phyloP scores from a whole-genome alignment of 1,284 basidiomycete species.

The Heimioporus retisporus region DNA sequence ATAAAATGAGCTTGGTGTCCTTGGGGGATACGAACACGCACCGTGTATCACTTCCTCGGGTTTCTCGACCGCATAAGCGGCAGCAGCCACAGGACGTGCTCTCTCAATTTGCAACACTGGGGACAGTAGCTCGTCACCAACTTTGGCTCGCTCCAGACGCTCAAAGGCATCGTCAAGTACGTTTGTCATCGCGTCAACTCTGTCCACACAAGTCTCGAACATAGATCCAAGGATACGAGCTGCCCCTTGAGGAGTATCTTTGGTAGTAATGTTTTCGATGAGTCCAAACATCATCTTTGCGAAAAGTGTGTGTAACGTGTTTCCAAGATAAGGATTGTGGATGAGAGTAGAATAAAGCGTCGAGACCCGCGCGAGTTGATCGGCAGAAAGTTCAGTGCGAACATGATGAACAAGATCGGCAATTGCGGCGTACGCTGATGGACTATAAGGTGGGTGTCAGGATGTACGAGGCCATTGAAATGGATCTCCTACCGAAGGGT shows the following conservation, averaged over 20 bases:
- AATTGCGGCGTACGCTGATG: slow-evolving; percentile 89
- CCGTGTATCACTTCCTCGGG: slow-evolving; percentile 81
- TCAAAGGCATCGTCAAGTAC: slow-evolving; percentile 70
- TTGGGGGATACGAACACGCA: slow-evolving; percentile 43
- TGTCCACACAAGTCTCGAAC: slow-evolving; percentile 89
- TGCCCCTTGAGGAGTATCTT: slow-evolving; percentile 78
- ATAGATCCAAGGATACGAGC: slow-evolving; percentile 78
- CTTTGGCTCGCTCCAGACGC: slow-evolving; percentile 61
- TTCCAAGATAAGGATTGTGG: slow-evolving; percentile 89
- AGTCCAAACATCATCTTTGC: slow-evolving; percentile 95
- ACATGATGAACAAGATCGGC: slow-evolving; percentile 97
- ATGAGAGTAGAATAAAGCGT: slow-evolving; percentile 91
- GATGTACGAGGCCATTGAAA: slow-evolving; percentile 1
- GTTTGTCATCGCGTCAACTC: slow-evolving; percentile 84
- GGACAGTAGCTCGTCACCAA: slow-evolving; percentile 51
- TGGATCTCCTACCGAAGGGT: slow-evolving; percentile 69
- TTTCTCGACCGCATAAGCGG: slow-evolving; percentile 81
- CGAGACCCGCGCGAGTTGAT: slow-evolving; percentile 86
- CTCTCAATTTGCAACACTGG: slow-evolving; percentile 79
- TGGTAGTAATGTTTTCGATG: slow-evolving; percentile 85
- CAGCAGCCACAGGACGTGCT: slow-evolving; percentile 80
- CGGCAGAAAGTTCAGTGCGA: slow-evolving; percentile 83
- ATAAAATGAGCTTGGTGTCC: slow-evolving; percentile 19
- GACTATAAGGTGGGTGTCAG: slow-evolving; percentile 55
- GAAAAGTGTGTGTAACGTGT: slow-evolving; percentile 91